These are phyloP conservation scores for Orbilia brochopaga DNA, from an alignment of 2,329 filamentous ascomycete genomes.

Conservation along the genomic window DNA sequence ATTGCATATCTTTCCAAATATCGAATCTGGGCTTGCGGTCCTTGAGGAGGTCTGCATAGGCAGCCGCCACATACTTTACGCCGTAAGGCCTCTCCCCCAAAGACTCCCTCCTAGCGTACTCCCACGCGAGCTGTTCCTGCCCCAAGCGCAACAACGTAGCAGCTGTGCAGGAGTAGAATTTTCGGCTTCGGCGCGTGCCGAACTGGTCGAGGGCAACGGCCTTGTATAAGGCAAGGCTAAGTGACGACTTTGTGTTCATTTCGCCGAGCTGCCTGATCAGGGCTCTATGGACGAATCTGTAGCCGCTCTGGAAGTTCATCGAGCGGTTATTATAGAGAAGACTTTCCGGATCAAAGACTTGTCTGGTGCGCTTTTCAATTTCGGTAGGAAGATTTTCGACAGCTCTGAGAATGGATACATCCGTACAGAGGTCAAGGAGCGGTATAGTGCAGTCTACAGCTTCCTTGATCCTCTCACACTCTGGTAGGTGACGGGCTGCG, in stretches of 20 bases:
- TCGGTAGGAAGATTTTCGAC: background rate
- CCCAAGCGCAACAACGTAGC: background rate
- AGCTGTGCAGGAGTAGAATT: background rate
- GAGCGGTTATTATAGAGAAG: background rate
- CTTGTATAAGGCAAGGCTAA: constrained; percentile 11
- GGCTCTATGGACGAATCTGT: background rate
- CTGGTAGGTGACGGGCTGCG: background rate
- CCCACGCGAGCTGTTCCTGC: background rate
- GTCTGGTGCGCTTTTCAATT: background rate
- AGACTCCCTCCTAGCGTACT: background rate
- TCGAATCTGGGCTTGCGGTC: background rate
- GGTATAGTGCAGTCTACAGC: background rate
- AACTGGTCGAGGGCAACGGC: background rate
- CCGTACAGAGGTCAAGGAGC: background rate
- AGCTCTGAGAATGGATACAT: background rate
- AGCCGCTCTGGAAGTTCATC: background rate
- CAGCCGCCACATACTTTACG: too few relatives aligned
- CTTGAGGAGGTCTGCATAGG: background rate
- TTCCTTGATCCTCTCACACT: constrained; percentile 11
- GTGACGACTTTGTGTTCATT: constrained; percentile 13
- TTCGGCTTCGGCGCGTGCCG: background rate
- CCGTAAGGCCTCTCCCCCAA: background rate
- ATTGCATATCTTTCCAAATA: constrained; percentile 14
- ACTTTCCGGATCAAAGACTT: background rate
- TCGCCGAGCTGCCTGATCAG: constrained; percentile 3